Evolutionary conservation across 805 yeast species (phyloP).

Genomic region (Clavispora fructus): DNA sequence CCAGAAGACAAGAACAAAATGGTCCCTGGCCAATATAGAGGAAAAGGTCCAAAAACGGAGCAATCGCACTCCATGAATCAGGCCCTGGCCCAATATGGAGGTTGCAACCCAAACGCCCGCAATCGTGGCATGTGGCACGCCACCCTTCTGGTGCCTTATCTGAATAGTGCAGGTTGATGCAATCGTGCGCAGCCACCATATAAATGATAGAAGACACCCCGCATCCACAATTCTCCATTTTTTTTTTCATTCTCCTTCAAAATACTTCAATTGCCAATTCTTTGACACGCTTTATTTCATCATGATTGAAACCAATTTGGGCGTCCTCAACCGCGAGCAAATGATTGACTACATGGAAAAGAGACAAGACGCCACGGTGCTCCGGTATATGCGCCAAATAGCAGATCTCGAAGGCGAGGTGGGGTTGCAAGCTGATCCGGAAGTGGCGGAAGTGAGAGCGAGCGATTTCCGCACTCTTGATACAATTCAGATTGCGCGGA

Average conservation of each 20-base stretch:
- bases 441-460: not conserved
- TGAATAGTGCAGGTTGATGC: not conserved
- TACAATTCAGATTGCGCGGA: conserved; percentile 4
- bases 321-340: conserved; percentile 28
- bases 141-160: not conserved
- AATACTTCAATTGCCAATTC: no score
- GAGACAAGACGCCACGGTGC: conserved; percentile 72
- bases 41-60: no score
- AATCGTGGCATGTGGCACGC: not conserved
- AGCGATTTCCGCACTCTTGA: conserved; percentile 2
- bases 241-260: no score
- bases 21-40: no score
- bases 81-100: not conserved
- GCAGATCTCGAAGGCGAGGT: conserved; percentile 46
- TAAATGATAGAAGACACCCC: not conserved
- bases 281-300: not conserved
- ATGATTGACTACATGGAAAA: conserved; percentile 59
- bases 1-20: no score
- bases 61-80: no score
- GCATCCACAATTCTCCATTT: not conserved
- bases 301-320: not conserved
- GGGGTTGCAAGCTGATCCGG: conserved; percentile 15
- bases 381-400: conserved; percentile 62
- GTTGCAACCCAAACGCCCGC: not conserved
- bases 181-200: not conserved